phyloP scores from a whole-genome alignment of 257 asterid species.

The Oldenlandia corymbosa region DNA sequence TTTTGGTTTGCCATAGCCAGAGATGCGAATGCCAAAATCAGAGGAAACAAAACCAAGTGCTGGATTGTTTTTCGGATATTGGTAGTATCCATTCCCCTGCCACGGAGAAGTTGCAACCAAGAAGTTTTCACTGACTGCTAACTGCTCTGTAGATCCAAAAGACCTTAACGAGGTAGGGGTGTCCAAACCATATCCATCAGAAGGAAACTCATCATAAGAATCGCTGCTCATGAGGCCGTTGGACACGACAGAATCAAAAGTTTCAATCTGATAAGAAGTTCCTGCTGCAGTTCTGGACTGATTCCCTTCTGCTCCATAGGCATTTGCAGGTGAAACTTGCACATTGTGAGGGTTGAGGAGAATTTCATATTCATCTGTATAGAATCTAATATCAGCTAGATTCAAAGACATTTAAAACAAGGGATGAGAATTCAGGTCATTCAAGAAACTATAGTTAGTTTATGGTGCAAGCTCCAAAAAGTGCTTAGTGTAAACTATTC shows the following conservation, averaged over 20 bases:
- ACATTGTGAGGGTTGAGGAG: slow-evolving; percentile 28
- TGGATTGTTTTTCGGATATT: slow-evolving; percentile 33
- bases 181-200: slow-evolving; percentile 30
- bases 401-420: background rate
- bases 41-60: slow-evolving; percentile 37
- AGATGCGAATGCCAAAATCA: slow-evolving; percentile 28
- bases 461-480: background rate
- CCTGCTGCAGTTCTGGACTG: slow-evolving; percentile 34
- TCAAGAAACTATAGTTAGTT: background rate
- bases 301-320: slow-evolving; percentile 25
- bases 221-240: slow-evolving; percentile 34
- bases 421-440: background rate
- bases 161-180: slow-evolving; percentile 24
- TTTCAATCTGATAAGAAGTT: slow-evolving; percentile 35
- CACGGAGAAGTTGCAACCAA: slow-evolving; percentile 35
- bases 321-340: slow-evolving; percentile 26
- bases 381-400: background rate
- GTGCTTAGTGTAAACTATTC: background rate
- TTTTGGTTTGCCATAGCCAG: slow-evolving; percentile 42
- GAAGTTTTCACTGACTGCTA: slow-evolving; percentile 27
- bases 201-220: slow-evolving; percentile 32
- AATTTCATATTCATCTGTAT: slow-evolving; percentile 36
- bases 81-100: slow-evolving; percentile 38
- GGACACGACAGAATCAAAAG: slow-evolving; percentile 28
- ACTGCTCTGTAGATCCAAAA: slow-evolving; percentile 31